Percentiles rank a stretch among this genome's conserved stretches.
Evolutionary conservation across 495 filamentous ascomycete genomes (phyloP).

Genomic region (Apiosordaria backusii): DNA sequence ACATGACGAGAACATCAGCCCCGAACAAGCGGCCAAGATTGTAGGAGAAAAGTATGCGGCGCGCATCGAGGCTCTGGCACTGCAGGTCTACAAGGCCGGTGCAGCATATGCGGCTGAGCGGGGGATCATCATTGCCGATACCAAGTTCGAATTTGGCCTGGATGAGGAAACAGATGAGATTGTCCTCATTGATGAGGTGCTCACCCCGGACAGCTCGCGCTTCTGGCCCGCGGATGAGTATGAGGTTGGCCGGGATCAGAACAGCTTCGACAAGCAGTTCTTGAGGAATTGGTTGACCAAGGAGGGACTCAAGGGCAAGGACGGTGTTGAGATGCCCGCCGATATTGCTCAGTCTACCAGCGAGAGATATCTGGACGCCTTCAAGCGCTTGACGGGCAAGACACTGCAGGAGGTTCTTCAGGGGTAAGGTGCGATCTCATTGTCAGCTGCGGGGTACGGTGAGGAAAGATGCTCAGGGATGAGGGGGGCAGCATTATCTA

Average conservation of each 20-base stretch:
- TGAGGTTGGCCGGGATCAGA: constrained; percentile 66
- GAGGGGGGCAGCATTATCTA: constrained; percentile 1
- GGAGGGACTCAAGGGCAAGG: constrained; percentile 64
- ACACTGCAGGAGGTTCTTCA: constrained; percentile 41
- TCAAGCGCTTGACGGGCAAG: constrained; percentile 40
- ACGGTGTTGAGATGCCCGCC: constrained; percentile 64
- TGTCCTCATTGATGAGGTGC: constrained; percentile 85
- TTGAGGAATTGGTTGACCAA: constrained; percentile 79
- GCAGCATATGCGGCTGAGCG: constrained; percentile 68
- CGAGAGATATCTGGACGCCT: constrained; percentile 47
- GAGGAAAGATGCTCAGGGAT: neutral
- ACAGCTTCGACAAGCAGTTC: constrained; percentile 88
- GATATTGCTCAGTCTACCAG: constrained; percentile 61
- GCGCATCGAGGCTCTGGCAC: constrained; percentile 66
- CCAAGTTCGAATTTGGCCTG: constrained; percentile 59
- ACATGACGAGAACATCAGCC: constrained; percentile 89
- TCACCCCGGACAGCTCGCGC: constrained; percentile 79
- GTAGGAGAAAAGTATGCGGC: constrained; percentile 73
- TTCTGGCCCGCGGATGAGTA: constrained; percentile 84
- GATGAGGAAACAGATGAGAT: constrained; percentile 72
- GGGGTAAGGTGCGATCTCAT: neutral
- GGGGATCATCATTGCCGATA: constrained; percentile 82
- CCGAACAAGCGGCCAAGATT: constrained; percentile 62
- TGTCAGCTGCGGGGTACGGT: neutral
- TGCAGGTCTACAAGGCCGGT: constrained; percentile 71